Evolutionary conservation across 495 filamentous ascomycete species (phyloP).

Genomic region (Talaromyces liani): DNA sequence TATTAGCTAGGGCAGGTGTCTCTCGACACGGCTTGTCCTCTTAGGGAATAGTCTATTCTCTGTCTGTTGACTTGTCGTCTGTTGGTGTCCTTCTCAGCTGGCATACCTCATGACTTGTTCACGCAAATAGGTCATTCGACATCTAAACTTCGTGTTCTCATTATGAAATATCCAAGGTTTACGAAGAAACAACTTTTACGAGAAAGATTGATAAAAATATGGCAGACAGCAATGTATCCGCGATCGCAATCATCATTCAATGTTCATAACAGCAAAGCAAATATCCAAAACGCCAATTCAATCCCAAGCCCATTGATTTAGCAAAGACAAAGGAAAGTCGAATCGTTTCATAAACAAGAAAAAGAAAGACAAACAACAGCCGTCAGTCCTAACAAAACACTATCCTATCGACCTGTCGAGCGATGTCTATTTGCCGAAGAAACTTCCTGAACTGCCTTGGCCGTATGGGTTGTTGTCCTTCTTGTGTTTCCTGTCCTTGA

Average conservation of each 20-base stretch:
- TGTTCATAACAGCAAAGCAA: not conserved
- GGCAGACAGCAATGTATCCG: not conserved
- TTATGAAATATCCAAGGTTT: not conserved
- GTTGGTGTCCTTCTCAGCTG: not conserved
- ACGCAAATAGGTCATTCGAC: not conserved
- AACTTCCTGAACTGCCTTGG: constrained; percentile 15
- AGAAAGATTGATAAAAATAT: not conserved
- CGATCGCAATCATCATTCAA: not conserved
- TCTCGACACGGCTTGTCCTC: not conserved
- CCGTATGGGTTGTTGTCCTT: constrained; percentile 18
- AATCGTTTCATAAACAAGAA: constrained; percentile 4
- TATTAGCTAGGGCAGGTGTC: not conserved
- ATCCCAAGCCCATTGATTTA: not conserved
- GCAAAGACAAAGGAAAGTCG: constrained; percentile 9
- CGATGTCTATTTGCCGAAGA: constrained; percentile 36
- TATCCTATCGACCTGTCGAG: not conserved
- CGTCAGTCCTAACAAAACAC: not conserved
- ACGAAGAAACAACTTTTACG: not conserved
- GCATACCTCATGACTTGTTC: not conserved
- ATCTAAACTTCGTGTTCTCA: not conserved
- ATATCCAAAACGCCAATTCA: not conserved
- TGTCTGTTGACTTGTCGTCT: not conserved
- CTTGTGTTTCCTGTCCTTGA: constrained; percentile 33
- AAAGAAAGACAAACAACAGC: constrained; percentile 1
- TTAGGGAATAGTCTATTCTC: not conserved